Percentiles rank a stretch among this genome's conserved stretches.
Conservation (phyloP, 1,284 basidiomycete genomes). For the Puccinia coronata region DNA sequence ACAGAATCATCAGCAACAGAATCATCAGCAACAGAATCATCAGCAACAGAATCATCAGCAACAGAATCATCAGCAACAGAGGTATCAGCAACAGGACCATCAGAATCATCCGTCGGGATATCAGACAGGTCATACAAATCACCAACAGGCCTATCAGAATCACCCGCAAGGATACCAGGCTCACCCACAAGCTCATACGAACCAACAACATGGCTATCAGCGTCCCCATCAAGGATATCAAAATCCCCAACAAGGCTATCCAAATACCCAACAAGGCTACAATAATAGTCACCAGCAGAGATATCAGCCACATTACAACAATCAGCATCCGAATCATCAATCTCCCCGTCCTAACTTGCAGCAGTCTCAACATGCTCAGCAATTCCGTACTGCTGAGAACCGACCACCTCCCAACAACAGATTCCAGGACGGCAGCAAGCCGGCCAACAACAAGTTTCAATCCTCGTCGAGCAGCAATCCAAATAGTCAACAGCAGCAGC, state of each 20-base stretch:
- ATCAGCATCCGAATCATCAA: neutral
- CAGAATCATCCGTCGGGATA: no score
- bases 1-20: no score
- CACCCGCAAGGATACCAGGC: neutral
- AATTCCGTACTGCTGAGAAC: neutral
- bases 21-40: no score
- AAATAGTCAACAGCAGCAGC: neutral
- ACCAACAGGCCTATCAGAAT: neutral
- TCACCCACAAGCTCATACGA: neutral
- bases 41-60: no score
- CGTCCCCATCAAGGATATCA: neutral
- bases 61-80: no score
- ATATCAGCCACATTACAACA: neutral
- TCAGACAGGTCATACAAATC: no score
- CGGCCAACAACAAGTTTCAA: neutral
- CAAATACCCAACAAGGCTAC: no score
- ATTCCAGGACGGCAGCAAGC: neutral
- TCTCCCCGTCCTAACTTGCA: neutral
- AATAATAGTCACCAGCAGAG: no score
- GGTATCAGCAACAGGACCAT: no score
- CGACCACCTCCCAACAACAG: neutral
- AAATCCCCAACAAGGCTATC: neutral
- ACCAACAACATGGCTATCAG: neutral
- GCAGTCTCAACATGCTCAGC: constrained; percentile 5
- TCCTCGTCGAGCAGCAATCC: constrained; percentile 1